These are phyloP conservation scores for Cornus florida DNA, from an alignment of 148 eudicot genomes.

Conservation along the genomic window DNA sequence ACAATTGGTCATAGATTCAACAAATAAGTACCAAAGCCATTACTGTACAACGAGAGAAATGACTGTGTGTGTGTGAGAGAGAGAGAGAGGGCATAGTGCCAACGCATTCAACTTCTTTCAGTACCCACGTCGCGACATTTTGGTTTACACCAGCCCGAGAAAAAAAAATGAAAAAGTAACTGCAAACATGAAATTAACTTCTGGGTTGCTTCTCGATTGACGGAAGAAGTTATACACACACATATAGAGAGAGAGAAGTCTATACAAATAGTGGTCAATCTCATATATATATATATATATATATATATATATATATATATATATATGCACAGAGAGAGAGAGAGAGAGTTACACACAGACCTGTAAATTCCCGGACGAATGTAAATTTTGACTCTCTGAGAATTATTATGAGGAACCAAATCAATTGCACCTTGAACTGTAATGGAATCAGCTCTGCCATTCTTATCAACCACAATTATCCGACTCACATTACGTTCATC, in stretches of 20 bases:
- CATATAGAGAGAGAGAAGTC: neutral
- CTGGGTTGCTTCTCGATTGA: neutral
- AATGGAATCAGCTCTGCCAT: conserved; percentile 65
- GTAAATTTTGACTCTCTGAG: conserved; percentile 58
- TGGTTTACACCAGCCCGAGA: too few species aligned
- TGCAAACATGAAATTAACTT: neutral
- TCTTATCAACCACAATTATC: conserved; percentile 68
- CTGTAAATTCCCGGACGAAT: conserved; percentile 91
- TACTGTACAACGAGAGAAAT: too few species aligned
- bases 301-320: neutral
- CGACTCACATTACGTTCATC: conserved; percentile 11
- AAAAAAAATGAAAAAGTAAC: too few species aligned
- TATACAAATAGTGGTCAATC: too few species aligned
- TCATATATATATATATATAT: too few species aligned
- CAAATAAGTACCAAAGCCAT: too few species aligned
- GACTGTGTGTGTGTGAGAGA: too few species aligned
- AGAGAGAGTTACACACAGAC: conserved; percentile 23
- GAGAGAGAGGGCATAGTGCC: too few species aligned
- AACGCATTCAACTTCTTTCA: too few species aligned
- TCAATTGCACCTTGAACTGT: conserved; percentile 90
- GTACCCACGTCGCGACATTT: too few species aligned
- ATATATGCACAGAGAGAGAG: neutral
- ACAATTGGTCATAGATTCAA: too few species aligned
- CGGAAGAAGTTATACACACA: too few species aligned
- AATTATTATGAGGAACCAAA: conserved; percentile 67